Base-by-base conservation (phyloP, 257 asterid genomes). In the Solanum rostratum region DNA sequence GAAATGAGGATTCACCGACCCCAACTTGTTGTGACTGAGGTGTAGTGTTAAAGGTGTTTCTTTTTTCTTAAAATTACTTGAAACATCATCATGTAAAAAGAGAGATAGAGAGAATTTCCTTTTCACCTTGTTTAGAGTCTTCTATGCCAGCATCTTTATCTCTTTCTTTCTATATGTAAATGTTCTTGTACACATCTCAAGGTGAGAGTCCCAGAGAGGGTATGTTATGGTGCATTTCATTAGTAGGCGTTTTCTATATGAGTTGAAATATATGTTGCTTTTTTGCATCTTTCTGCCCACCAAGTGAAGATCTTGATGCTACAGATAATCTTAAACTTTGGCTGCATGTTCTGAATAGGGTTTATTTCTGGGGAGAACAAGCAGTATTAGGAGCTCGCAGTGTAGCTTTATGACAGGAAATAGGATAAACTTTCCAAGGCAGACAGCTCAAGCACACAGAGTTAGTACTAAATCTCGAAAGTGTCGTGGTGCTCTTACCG, bases 321-420 rank as follows among this genome's bases (percentile, higher is more conserved):
- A 60, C 69, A 14, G 62, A 82, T 79, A 18, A 19, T 49, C 30
- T 85, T 30, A 37, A 13, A 29, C 68, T 83, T 85, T 84, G 57
- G 80, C n/a, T 45, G 37, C 57, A n/a, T 73, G n/a, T 73, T 45
- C 9, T 11, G 7, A 14, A 11, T 85, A 96, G 99, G 95, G 95
- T 79, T 85, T 94, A 89, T 89, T 94, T 88, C 33, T 84, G 91
- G 88, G 92, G 90, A 87, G 90, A 84, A 86, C 90, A 27, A 87
- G 86, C 33, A 92, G 92, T 55, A 90, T 92, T 82, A 90, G 91
- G 89, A 91, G 98, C 92, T 91, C 95, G 80, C 95, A 93, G 39
- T 92, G 98, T 88, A 93, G 91, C 94, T 92, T 93, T 89, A 87
- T 89, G 91, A 88, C 84, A 50, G 98, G 98, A 81, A 92, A 81